These are phyloP conservation scores for Blastocystis hominis DNA, from an alignment of 352 stramenopile species.

Conservation along the genomic window DNA sequence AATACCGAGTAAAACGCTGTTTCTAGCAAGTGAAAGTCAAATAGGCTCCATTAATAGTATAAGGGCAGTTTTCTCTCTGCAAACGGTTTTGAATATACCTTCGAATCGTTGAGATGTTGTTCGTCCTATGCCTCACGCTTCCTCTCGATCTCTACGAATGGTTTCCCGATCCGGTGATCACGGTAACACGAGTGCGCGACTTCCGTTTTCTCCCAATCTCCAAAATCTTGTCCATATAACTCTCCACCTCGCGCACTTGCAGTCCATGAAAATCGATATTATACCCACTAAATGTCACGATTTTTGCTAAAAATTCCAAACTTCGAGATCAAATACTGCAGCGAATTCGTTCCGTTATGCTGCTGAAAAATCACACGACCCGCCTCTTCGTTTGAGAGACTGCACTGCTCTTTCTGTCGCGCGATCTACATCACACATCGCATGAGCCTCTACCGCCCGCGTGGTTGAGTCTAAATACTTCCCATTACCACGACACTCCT, in stretches of 20 bases:
- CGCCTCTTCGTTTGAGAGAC: background rate
- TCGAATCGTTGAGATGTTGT: background rate
- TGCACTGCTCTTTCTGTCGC: background rate
- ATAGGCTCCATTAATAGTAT: background rate
- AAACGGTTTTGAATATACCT: background rate
- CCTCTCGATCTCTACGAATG: background rate
- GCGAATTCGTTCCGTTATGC: background rate
- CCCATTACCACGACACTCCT: conserved; percentile 19
- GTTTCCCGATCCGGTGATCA: conserved; percentile 16
- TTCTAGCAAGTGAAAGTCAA: background rate
- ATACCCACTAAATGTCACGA: background rate
- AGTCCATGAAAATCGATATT: conserved; percentile 32
- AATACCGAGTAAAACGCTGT: background rate
- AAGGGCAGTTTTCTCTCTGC: background rate
- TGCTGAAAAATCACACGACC: background rate
- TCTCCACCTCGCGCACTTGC: conserved; percentile 16
- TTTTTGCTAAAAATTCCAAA: background rate
- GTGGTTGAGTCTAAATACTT: conserved; percentile 7
- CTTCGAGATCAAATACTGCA: background rate
- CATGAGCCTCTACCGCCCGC: background rate
- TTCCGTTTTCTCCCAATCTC: background rate
- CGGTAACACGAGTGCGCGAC: background rate
- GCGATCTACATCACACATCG: background rate
- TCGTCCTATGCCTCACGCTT: background rate
- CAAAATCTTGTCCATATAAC: conserved; percentile 39